Base-by-base conservation (phyloP, 2,329 filamentous ascomycete genomes). In the Fusarium coicis region DNA sequence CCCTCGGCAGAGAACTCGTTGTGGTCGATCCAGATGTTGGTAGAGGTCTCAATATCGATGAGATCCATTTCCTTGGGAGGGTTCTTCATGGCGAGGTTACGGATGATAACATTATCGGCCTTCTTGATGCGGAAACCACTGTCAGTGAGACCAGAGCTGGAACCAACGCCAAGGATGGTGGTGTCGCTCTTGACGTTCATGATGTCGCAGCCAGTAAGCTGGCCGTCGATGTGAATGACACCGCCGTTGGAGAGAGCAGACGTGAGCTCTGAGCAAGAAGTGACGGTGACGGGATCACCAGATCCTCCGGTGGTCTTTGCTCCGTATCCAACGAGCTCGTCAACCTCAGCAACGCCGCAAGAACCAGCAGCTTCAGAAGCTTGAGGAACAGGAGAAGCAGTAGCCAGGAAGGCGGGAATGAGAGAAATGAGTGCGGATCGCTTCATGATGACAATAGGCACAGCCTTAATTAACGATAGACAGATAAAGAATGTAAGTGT, bases 1-100 rank as follows among this genome's bases (percentile, higher is more conserved):
- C 90, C 85, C 14, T 85, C 86, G 2, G 74, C 59, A 1, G 85
- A 88, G 36, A 90, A 82, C 62, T 91, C 88, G 74, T 85, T 84
- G 79, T 90, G 88, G 78, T 90, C 89, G 46, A 90, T 82, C 88
- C 88, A 90, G 73, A 86, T 77, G 64, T 88, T 87, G 52, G 80
- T 84, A 7, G 83, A 81, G 8, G 67, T 70, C 75, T 88, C 79
- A 19, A 80, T 74, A 10, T 79, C 83, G 54, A 89, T 81, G 47
- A 85, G 83, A 71, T 88, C 87, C 60, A 84, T 86, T 56, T 83
- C 81, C 18, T 80, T 75, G 7, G 82, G 80, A 16, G 87, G 83
- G 50, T 80, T 76, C 74, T 84, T 85, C 71, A 88, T 82, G 64
- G 83, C 84, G 28, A 88, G 74, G 79, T 88, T 88, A 36, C 85